Evolutionary conservation across 805 yeast genomes (phyloP), one percentile per base, ranked within the genome.

Genomic region (Groenewaldozyma salmanticensis): DNA sequence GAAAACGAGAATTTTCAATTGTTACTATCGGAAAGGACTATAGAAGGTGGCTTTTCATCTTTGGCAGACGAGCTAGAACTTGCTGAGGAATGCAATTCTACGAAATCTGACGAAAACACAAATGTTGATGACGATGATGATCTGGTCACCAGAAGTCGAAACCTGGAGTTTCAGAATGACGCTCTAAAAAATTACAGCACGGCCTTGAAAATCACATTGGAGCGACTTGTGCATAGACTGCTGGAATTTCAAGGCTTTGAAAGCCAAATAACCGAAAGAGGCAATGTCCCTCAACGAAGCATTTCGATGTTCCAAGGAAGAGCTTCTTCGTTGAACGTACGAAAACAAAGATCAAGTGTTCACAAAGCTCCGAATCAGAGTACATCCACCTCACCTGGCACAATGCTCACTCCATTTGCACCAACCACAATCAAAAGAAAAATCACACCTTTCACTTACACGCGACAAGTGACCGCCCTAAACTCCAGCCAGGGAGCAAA

Each of bases 1-100:
- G 64, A 59, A 43, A 61, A 59, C 45, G 62, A 61, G 38, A 46
- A 48, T 27, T 53, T 59, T 43, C 64, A 59, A 46, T 38, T 54
- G 38, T 45, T 61, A 27, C 44, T 61, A 6, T 55, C 61, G 13
- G 63, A 58, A 37, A 58, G 51, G 38, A 55, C 62, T 5, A 52
- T 61, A 18, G 33, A 41, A 39, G 54, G 52, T 20, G 55, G 51
- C 15, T 36, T 39, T 27, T 27, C 44, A 6, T 41, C 48, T 13
- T 44, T 52, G 9, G 53, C 47, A 19, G 50, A 48, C 21, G 56
- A 52, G 38, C 43, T 52, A 21, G 48, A 43, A 11, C 24, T n/a
- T 13, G 45, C 39, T 4, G 38, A 37, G 27, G 45, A 44, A n/a
- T 35, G 31, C 11, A 43, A 35, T 15, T 38, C 19, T 20, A 27